Conservation (phyloP, 805 yeast species). For the Myxozyma kluyveri region DNA sequence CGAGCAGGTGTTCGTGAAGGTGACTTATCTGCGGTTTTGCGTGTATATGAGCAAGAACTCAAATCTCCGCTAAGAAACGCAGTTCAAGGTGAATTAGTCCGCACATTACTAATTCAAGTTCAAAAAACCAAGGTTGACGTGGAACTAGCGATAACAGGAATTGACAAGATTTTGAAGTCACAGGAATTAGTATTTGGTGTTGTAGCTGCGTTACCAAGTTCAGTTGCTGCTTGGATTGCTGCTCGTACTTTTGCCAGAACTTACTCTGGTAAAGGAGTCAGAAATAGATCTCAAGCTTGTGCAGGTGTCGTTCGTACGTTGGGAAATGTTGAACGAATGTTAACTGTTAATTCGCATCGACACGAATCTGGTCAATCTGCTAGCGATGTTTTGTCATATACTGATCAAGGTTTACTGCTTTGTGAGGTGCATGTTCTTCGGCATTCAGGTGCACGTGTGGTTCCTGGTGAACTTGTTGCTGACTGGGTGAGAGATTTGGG, state of each 20-base stretch:
- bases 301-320: constrained; percentile 45
- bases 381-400: constrained; percentile 36
- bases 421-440: constrained; percentile 63
- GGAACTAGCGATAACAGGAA: constrained; percentile 82
- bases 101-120: constrained; percentile 82
- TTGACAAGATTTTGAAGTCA: constrained; percentile 81
- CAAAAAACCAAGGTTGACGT: constrained; percentile 97
- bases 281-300: constrained; percentile 33
- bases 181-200: constrained; percentile 94
- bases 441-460: constrained; percentile 42
- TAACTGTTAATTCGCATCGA: constrained; percentile 36
- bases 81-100: constrained; percentile 65
- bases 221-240: constrained; percentile 41
- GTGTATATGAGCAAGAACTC: constrained; percentile 73
- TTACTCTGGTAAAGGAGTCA: constrained; percentile 36
- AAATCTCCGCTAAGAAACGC: constrained; percentile 63
- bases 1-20: constrained; percentile 61
- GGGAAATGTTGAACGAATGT: constrained; percentile 58
- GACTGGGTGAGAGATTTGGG: constrained; percentile 66
- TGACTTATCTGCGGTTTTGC: constrained; percentile 74
- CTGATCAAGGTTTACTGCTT: constrained; percentile 58
- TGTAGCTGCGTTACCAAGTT: constrained; percentile 82
- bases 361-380: neutral
- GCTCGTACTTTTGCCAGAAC: constrained; percentile 26
- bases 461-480: constrained; percentile 50